These are phyloP conservation scores for Nakazawaea populi DNA, from an alignment of 805 yeast species.

Conservation along the genomic window DNA sequence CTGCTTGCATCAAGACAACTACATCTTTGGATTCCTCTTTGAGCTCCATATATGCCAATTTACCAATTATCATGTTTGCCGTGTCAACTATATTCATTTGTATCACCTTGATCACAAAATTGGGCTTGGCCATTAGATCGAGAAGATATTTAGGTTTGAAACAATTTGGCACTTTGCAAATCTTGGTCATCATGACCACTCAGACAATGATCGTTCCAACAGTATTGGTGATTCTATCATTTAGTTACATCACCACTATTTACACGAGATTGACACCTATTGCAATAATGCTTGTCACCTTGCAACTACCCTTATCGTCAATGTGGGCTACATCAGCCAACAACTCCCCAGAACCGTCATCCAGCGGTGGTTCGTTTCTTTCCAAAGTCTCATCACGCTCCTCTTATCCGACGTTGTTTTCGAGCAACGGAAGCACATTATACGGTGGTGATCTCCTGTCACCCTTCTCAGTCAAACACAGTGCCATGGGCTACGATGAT, in stretches of 20 bases:
- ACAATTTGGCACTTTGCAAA: slow-evolving; percentile 80
- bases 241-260: slow-evolving; percentile 29
- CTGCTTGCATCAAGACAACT: slow-evolving; percentile 40
- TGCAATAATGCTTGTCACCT: slow-evolving; percentile 55
- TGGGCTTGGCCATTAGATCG: slow-evolving; percentile 61
- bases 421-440: slow-evolving; percentile 10
- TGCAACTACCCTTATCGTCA: slow-evolving; percentile 77
- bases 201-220: slow-evolving; percentile 84
- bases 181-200: slow-evolving; percentile 69
- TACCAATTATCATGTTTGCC: slow-evolving; percentile 60
- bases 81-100: slow-evolving; percentile 62
- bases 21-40: slow-evolving; percentile 21
- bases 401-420: slow-evolving; percentile 12
- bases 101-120: slow-evolving; percentile 54
- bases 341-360: slow-evolving; percentile 36
- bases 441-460: neutral
- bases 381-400: slow-evolving; percentile 11
- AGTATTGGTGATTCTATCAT: slow-evolving; percentile 52
- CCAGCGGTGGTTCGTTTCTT: slow-evolving; percentile 24
- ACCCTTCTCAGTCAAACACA: neutral
- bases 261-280: slow-evolving; percentile 36
- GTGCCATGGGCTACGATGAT: neutral
- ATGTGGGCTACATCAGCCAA: slow-evolving; percentile 82
- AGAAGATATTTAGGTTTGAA: slow-evolving; percentile 73
- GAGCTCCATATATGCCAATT: slow-evolving; percentile 35